These are phyloP conservation scores for Suhomyces prunicola DNA, from an alignment of 805 yeast genomes.

Conservation along the genomic window DNA sequence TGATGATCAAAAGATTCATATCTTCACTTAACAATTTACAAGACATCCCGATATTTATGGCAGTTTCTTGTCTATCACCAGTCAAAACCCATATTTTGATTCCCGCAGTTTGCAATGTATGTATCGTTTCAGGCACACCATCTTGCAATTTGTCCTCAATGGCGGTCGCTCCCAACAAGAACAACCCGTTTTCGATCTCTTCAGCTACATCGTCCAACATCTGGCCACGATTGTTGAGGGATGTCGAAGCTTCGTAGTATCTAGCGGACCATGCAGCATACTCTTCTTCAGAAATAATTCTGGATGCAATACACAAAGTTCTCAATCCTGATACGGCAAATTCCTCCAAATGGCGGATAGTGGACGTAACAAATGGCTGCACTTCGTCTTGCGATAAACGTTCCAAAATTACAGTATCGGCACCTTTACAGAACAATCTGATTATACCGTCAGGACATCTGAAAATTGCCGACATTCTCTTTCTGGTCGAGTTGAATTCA, in stretches of 20 bases:
- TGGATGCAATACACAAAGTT: slow-evolving; percentile 87
- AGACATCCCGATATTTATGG: slow-evolving; percentile 97
- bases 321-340: slow-evolving; percentile 96
- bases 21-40: slow-evolving; percentile 92
- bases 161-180: slow-evolving; percentile 93
- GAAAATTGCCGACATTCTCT: slow-evolving; percentile 94
- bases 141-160: slow-evolving; percentile 97
- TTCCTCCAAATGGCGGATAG: slow-evolving; percentile 85
- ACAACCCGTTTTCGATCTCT: slow-evolving; percentile 73
- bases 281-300: slow-evolving; percentile 76
- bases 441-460: slow-evolving; percentile 92
- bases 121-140: slow-evolving; percentile 97
- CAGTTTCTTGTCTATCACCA: slow-evolving; percentile 98
- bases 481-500: slow-evolving; percentile 96
- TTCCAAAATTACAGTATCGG: slow-evolving; percentile 92
- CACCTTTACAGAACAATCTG: slow-evolving; percentile 91
- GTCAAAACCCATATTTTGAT: slow-evolving; percentile 97
- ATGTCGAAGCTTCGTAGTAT: slow-evolving; percentile 79
- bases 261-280: slow-evolving; percentile 64
- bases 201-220: slow-evolving; percentile 88
- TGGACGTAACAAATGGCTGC: slow-evolving; percentile 79
- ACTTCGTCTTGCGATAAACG: slow-evolving; percentile 58
- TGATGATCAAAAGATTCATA: slow-evolving; percentile 86
- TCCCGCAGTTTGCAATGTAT: slow-evolving; percentile 92
- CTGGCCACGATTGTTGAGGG: slow-evolving; percentile 69